A percentile compares a stretch with the other conserved stretches of the same genome.
Conservation (phyloP, 2,329 filamentous ascomycete genomes). For the Helicocarpus griseus region DNA sequence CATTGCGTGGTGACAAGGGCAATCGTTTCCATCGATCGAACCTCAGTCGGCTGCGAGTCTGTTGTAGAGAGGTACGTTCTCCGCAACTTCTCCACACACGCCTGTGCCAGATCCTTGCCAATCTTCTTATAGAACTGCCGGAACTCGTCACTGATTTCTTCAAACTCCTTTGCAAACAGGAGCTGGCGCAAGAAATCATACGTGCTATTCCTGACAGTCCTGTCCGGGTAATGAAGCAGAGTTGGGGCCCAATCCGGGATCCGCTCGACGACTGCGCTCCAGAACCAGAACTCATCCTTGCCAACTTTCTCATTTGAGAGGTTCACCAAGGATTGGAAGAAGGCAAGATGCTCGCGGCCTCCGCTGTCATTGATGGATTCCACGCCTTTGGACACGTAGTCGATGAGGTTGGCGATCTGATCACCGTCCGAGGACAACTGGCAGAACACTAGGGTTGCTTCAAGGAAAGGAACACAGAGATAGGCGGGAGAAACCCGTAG, state of each 20-base stretch:
- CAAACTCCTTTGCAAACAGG: conserved; percentile 30
- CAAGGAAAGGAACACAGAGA: conserved; percentile 47
- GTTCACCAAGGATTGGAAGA: conserved; percentile 44
- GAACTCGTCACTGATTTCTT: conserved; percentile 20
- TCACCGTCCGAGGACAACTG: conserved; percentile 26
- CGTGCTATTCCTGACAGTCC: conserved; percentile 35
- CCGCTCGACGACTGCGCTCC: conserved; percentile 28
- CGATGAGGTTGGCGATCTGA: conserved; percentile 30
- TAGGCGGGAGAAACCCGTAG: conserved; percentile 44
- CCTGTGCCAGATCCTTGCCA: conserved; percentile 23
- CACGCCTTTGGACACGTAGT: conserved; percentile 36
- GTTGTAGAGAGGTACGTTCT: conserved; percentile 21
- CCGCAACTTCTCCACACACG: conserved; percentile 26
- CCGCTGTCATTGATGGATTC: conserved; percentile 40
- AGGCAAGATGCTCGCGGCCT: conserved; percentile 39
- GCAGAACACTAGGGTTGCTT: conserved; percentile 48
- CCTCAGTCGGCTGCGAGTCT: conserved; percentile 20
- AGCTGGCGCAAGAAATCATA: conserved; percentile 34
- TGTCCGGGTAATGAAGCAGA: conserved; percentile 43
- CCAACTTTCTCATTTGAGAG: conserved; percentile 28
- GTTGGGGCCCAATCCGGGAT: conserved; percentile 42
- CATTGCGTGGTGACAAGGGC: conserved; percentile 29
- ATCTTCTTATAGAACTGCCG: conserved; percentile 19
- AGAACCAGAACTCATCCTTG: conserved; percentile 25
- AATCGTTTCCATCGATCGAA: conserved; percentile 28